A percentile compares a stretch with the other conserved stretches of the same genome.
Conservation (phyloP, 495 filamentous ascomycete species). For the Apodospora peruviana region DNA sequence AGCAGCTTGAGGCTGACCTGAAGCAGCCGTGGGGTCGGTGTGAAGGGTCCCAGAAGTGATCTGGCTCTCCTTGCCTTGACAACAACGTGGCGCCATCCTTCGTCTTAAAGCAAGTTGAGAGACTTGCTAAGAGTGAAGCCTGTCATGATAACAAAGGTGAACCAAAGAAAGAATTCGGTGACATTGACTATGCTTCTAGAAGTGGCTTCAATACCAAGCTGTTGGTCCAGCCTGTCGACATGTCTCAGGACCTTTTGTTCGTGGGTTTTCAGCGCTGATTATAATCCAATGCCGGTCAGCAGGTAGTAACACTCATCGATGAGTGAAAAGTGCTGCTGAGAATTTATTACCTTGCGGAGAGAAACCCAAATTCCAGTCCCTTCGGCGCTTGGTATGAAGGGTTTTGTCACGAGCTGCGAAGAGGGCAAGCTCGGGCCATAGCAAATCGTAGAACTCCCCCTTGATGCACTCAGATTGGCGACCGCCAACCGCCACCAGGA, state of each 20-base stretch:
- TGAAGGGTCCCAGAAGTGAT: conserved; percentile 28
- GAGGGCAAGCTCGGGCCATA: neutral
- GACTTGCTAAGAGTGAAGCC: conserved; percentile 8
- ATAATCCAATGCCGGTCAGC: no score
- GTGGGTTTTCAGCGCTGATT: neutral
- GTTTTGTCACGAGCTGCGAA: neutral
- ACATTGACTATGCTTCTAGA: neutral
- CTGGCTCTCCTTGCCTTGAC: conserved; percentile 25
- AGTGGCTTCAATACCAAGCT: neutral
- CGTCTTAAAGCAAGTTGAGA: conserved; percentile 35
- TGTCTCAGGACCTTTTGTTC: neutral
- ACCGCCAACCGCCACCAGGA: conserved; percentile 22
- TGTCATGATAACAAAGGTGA: conserved; percentile 10
- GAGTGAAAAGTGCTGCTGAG: no score
- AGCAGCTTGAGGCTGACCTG: conserved; percentile 24
- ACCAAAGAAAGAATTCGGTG: conserved; percentile 27
- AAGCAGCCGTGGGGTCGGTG: conserved; percentile 34
- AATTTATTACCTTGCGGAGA: no score
- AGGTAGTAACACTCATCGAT: no score
- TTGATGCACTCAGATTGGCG: conserved; percentile 23
- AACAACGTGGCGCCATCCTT: conserved; percentile 28
- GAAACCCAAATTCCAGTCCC: neutral
- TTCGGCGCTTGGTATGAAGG: neutral
- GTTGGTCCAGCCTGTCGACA: neutral
- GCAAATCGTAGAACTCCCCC: neutral